Evolutionary conservation across 2,329 filamentous ascomycete genomes (phyloP).

Genomic region (Eutypa lata): DNA sequence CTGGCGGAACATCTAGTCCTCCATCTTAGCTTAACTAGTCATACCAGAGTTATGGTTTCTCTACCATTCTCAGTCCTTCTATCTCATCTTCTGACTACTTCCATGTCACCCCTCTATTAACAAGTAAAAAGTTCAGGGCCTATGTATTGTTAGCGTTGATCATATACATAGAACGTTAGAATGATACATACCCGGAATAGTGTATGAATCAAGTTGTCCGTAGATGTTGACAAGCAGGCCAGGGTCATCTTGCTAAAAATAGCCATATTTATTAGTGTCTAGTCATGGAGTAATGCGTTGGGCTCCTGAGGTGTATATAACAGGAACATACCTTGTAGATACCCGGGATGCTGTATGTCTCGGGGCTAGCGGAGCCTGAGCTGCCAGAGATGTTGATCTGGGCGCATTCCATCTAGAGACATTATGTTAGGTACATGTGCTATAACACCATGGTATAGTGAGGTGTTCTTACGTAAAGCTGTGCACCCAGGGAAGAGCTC

Average conservation of each 20-base stretch:
- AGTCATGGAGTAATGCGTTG: too few relatives aligned
- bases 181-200: constrained; percentile 26
- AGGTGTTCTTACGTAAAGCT: constrained; percentile 37
- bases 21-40: too few relatives aligned
- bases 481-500: constrained; percentile 38
- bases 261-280: background rate
- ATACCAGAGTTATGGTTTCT: too few relatives aligned
- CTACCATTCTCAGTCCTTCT: background rate
- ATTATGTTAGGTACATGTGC: constrained; percentile 2
- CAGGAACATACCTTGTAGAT: constrained; percentile 31
- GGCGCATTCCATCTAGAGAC: constrained; percentile 41
- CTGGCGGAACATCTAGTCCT: too few relatives aligned
- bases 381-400: constrained; percentile 27
- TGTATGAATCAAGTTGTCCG: constrained; percentile 28
- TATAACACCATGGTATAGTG: too few relatives aligned
- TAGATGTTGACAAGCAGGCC: constrained; percentile 37
- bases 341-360: constrained; percentile 35
- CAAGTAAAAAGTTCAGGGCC: constrained; percentile 23
- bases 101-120: constrained; percentile 4
- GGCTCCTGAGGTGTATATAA: too few relatives aligned
- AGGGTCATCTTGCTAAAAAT: constrained; percentile 27
- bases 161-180: background rate
- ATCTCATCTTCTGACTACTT: background rate
- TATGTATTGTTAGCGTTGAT: background rate
- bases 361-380: constrained; percentile 25